Conservation (phyloP, 352 stramenopile species). For the Globisporangium splendens region DNA sequence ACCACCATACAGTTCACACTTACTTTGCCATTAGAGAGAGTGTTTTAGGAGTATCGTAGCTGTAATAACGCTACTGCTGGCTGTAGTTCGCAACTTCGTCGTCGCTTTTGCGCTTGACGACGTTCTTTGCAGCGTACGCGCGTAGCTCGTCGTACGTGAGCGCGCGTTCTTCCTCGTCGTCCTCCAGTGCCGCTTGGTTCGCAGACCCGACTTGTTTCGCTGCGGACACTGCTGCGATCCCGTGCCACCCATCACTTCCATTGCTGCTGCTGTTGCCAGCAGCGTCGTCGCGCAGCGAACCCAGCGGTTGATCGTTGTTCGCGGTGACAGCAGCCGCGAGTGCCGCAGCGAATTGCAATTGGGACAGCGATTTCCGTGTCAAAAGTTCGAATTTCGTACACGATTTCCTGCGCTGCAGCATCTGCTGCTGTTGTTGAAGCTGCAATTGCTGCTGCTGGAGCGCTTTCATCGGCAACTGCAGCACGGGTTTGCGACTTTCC, state of each 20-base stretch:
- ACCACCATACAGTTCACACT: too few relatives aligned
- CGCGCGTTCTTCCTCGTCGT: conserved; percentile 64
- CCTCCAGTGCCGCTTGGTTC: conserved; percentile 20
- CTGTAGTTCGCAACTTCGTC: not conserved
- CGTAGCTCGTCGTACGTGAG: conserved; percentile 76
- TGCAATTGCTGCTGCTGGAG: conserved; percentile 14
- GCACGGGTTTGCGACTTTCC: not conserved
- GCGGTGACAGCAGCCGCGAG: conserved; percentile 14
- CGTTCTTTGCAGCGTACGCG: conserved; percentile 53
- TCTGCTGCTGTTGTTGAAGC: conserved; percentile 15
- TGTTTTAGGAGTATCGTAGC: not conserved
- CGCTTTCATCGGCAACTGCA: conserved; percentile 8
- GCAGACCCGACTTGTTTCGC: not conserved
- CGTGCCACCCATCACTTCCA: not conserved
- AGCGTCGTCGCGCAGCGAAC: not conserved
- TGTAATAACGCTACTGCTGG: not conserved
- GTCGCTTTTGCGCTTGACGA: conserved; percentile 27
- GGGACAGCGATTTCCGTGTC: conserved; percentile 35
- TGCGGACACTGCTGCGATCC: not conserved
- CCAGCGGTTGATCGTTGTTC: conserved; percentile 3
- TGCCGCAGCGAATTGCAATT: conserved; percentile 36
- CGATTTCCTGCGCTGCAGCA: conserved; percentile 29
- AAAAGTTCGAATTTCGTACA: conserved; percentile 30
- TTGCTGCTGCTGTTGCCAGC: not conserved
- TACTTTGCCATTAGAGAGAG: too few relatives aligned